phyloP scores from a whole-genome alignment of 768 basidiomycete species.

The Pleurotus pulmonarius region DNA sequence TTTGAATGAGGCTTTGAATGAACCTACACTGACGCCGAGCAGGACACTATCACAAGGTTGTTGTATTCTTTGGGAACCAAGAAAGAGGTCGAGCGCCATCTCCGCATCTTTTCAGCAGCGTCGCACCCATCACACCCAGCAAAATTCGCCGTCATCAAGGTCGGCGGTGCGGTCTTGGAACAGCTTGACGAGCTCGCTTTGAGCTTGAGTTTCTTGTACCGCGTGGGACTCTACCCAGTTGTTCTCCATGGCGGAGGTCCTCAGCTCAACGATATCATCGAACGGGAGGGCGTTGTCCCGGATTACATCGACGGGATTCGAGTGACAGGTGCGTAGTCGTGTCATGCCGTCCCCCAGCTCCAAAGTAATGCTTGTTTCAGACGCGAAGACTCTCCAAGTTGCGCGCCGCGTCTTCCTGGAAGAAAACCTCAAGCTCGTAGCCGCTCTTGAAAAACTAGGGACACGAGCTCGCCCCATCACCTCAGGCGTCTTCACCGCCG shows the following conservation, averaged over 20 bases:
- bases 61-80: constrained; percentile 97
- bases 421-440: constrained; percentile 94
- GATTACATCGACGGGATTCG: constrained; percentile 98
- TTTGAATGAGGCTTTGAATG: not conserved
- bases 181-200: constrained; percentile 92
- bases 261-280: constrained; percentile 91
- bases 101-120: constrained; percentile 96
- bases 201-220: constrained; percentile 93
- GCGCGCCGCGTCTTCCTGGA: constrained; percentile 96
- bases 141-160: constrained; percentile 97
- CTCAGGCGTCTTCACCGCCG: constrained; percentile 95
- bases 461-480: constrained; percentile 97
- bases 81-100: constrained; percentile 96
- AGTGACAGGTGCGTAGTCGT: constrained; percentile 72
- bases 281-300: constrained; percentile 87
- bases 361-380: constrained; percentile 31
- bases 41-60: constrained; percentile 97
- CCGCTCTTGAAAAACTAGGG: constrained; percentile 89
- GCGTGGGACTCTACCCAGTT: constrained; percentile 96
- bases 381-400: constrained; percentile 90
- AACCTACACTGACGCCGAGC: not conserved
- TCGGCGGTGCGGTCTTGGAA: constrained; percentile 93
- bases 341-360: not conserved
- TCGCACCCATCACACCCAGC: constrained; percentile 87
- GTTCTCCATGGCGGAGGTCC: constrained; percentile 96